Conservation (phyloP, 768 basidiomycete genomes). For the Mycena vulgaris region DNA sequence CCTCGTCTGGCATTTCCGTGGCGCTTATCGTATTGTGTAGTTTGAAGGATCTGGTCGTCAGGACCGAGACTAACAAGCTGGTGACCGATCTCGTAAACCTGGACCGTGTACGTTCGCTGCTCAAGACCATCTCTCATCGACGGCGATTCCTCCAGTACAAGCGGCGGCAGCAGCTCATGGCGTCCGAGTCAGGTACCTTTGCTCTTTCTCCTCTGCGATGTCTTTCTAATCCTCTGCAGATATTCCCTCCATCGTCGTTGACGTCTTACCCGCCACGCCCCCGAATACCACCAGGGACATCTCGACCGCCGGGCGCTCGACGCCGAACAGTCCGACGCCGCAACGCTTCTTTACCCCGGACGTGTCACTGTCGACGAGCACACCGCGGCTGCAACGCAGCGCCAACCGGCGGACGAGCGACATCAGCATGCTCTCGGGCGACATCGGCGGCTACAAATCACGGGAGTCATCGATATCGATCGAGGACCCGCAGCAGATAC, state of each 20-base stretch:
- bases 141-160: constrained; percentile 75
- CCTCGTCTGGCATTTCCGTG: neutral
- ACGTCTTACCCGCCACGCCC: constrained; percentile 68
- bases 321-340: constrained; percentile 59
- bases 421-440: constrained; percentile 71
- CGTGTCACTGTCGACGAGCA: constrained; percentile 62
- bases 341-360: constrained; percentile 59
- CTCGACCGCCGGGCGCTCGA: constrained; percentile 56
- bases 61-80: constrained; percentile 83
- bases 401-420: constrained; percentile 67
- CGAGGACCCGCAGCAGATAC: constrained; percentile 39
- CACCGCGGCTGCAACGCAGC: constrained; percentile 68
- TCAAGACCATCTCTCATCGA: constrained; percentile 83
- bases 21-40: constrained; percentile 56
- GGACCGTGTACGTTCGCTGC: constrained; percentile 85
- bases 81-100: constrained; percentile 89
- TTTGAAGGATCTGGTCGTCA: constrained; percentile 82
- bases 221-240: constrained; percentile 52
- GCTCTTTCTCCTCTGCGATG: neutral
- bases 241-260: constrained; percentile 82
- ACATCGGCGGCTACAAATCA: constrained; percentile 56
- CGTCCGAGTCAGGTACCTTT: constrained; percentile 56
- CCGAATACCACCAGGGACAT: constrained; percentile 71
- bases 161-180: constrained; percentile 51
- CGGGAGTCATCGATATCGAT: constrained; percentile 50